A percentile compares a stretch with the other conserved stretches of the same genome.
Conservation (phyloP, 805 yeast genomes). For the Myxozyma vanderwaltii region DNA sequence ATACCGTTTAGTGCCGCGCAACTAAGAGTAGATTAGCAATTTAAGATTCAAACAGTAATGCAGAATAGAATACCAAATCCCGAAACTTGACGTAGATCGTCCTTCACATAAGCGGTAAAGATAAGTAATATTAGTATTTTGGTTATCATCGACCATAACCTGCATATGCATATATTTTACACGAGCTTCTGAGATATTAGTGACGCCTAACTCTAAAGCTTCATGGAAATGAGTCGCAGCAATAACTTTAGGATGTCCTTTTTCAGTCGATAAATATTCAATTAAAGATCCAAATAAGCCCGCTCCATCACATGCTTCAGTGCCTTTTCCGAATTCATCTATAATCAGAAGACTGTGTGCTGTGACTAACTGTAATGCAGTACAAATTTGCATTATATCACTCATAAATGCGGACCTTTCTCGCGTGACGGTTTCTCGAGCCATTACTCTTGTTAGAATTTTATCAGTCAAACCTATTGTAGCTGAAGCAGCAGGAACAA, state of each 20-base stretch:
- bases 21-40: constrained; percentile 14
- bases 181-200: constrained; percentile 23
- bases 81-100: constrained; percentile 24
- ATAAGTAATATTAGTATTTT: constrained; percentile 13
- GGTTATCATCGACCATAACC: constrained; percentile 35
- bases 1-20: constrained; percentile 50
- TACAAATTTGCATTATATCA: constrained; percentile 51
- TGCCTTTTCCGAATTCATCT: constrained; percentile 60
- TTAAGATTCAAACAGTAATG: background rate
- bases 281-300: constrained; percentile 49
- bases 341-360: constrained; percentile 50
- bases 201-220: constrained; percentile 7
- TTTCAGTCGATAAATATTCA: constrained; percentile 32
- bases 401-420: constrained; percentile 53
- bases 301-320: constrained; percentile 48
- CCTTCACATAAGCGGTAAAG: constrained; percentile 21
- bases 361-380: constrained; percentile 48
- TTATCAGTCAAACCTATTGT: constrained; percentile 52
- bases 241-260: constrained; percentile 40
- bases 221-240: constrained; percentile 51
- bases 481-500: constrained; percentile 54
- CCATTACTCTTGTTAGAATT: constrained; percentile 50
- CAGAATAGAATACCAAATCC: constrained; percentile 16
- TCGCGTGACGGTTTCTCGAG: constrained; percentile 47
- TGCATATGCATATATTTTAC: constrained; percentile 46